A percentile compares a stretch with the other conserved stretches of the same genome.
These are phyloP conservation scores for Hibiscus trionum DNA, from an alignment of 345 rosid genomes.

Conservation along the genomic window DNA sequence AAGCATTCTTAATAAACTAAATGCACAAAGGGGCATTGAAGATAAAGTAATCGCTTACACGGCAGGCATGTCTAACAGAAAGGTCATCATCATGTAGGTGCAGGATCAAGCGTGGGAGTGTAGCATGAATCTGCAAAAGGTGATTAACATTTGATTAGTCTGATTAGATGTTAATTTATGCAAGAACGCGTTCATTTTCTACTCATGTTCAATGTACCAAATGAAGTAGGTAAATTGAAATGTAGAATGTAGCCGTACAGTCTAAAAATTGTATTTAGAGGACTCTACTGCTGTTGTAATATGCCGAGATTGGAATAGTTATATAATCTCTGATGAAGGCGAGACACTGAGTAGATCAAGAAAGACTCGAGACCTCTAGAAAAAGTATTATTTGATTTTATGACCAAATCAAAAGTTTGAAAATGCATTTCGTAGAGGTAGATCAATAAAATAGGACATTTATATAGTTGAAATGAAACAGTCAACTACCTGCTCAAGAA, in stretches of 20 bases:
- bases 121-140: slow-evolving; percentile 62
- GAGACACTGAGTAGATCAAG: neutral
- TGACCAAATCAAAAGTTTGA: neutral
- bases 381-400: neutral
- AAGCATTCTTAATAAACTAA: slow-evolving; percentile 2
- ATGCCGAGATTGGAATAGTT: neutral
- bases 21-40: neutral
- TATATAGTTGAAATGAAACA: neutral
- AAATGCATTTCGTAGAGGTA: neutral
- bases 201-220: neutral
- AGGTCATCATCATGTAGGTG: slow-evolving; percentile 75
- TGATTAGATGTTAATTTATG: slow-evolving; percentile 1
- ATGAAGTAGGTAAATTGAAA: neutral
- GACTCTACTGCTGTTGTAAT: too few relatives aligned
- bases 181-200: neutral
- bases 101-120: slow-evolving; percentile 70
- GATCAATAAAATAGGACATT: neutral
- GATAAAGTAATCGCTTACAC: slow-evolving; percentile 38
- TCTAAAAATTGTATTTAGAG: too few relatives aligned
- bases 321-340: neutral
- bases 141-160: slow-evolving; percentile 10
- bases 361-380: neutral
- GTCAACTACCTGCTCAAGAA: slow-evolving; percentile 78
- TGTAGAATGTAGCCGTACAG: too few relatives aligned
- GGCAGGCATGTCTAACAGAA: slow-evolving; percentile 79